phyloP scores from a whole-genome alignment of 2,329 filamentous ascomycete species.

The Alternaria alternata region DNA sequence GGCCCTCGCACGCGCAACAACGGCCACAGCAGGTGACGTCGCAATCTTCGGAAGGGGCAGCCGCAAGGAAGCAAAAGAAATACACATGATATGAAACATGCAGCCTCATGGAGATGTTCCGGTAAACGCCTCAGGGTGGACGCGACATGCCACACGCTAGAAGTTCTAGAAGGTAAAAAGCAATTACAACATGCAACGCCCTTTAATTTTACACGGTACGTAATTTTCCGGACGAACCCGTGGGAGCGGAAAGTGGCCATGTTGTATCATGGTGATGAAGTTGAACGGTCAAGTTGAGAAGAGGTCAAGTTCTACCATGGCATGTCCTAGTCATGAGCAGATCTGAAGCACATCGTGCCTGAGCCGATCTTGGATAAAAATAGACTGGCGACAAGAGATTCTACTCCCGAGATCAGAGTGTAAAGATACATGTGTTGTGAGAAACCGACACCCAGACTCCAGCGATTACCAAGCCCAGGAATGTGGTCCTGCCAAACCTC shows the following conservation, averaged over 20 bases:
- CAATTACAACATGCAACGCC: conserved; percentile 11
- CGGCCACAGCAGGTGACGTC: conserved; percentile 12
- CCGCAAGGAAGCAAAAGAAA: conserved; percentile 8
- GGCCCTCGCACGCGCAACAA: conserved; percentile 2
- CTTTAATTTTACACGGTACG: conserved; percentile 19
- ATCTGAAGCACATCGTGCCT: conserved; percentile 31
- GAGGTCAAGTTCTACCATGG: conserved; percentile 5
- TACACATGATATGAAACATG: conserved; percentile 14
- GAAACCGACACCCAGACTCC: conserved; percentile 32
- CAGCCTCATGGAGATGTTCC: conserved; percentile 9
- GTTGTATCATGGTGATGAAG: not conserved
- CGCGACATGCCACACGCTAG: conserved; percentile 4
- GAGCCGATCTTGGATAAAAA: conserved; percentile 20
- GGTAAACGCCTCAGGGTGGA: conserved; percentile 5
- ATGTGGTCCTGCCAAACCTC: conserved; percentile 37
- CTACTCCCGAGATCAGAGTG: conserved; percentile 14
- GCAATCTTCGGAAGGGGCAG: conserved; percentile 7
- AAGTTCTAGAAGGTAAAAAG: conserved; percentile 21
- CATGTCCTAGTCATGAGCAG: conserved; percentile 6
- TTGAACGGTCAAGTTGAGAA: conserved; percentile 3
- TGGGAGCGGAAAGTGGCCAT: not conserved
- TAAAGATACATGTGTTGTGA: conserved; percentile 15
- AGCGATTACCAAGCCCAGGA: conserved; percentile 31
- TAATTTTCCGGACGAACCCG: conserved; percentile 5
- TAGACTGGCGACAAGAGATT: conserved; percentile 21